Conservation (phyloP, 192 early-diverging fungal genomes). For the Linderina pennispora region DNA sequence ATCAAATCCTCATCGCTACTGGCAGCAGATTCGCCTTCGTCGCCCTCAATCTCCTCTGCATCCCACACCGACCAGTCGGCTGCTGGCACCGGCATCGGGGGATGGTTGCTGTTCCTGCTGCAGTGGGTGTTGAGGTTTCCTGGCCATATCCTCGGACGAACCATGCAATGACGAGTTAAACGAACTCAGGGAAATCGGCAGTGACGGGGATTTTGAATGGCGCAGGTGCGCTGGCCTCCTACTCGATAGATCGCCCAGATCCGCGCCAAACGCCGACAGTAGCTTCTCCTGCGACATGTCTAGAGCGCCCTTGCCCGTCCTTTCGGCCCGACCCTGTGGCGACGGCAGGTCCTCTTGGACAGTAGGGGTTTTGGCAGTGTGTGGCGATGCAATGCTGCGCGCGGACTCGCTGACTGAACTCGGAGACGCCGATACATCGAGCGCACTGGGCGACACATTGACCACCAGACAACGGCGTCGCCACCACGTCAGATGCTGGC, state of each 20-base stretch:
- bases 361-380: too few species aligned
- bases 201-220: constrained; percentile 15
- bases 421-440: constrained; percentile 16
- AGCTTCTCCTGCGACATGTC: too few species aligned
- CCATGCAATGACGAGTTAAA: not conserved
- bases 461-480: constrained; percentile 42
- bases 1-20: not conserved
- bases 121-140: too few species aligned
- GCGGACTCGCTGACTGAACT: constrained; percentile 11
- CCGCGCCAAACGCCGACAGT: constrained; percentile 10
- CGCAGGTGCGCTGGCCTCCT: not conserved
- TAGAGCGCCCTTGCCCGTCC: too few species aligned
- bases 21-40: not conserved
- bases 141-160: not conserved
- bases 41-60: constrained; percentile 11
- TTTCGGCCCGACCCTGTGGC: too few species aligned
- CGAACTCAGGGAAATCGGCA: constrained; percentile 6
- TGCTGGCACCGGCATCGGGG: not conserved
- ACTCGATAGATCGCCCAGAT: constrained; percentile 10
- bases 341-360: too few species aligned
- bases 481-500: constrained; percentile 22
- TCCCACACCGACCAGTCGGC: constrained; percentile 3
- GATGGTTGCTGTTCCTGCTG: too few species aligned
- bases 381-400: too few species aligned
- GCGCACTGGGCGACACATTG: constrained; percentile 24